These are phyloP conservation scores for Bacidia rubella DNA, from an alignment of 495 filamentous ascomycete species.

Conservation along the genomic window DNA sequence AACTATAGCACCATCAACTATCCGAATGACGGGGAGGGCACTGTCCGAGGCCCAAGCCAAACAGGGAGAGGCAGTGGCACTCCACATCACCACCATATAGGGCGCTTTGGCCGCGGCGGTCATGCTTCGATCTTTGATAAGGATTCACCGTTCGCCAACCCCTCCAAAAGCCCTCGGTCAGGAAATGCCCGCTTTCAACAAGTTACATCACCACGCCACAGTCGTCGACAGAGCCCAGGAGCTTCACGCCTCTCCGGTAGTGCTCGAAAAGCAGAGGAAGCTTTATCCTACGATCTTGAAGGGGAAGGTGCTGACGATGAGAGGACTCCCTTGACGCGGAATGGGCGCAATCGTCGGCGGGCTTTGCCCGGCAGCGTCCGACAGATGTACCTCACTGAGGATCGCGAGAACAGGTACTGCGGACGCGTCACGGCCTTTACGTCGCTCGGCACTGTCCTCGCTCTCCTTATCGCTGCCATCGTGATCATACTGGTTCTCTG, in stretches of 20 bases:
- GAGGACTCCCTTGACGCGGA: conserved; percentile 67
- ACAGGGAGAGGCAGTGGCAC: conserved; percentile 42
- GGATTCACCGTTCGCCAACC: conserved; percentile 52
- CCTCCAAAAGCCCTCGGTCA: conserved; percentile 25
- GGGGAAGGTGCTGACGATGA: conserved; percentile 81
- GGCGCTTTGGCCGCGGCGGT: conserved; percentile 56
- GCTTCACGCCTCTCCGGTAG: conserved; percentile 29
- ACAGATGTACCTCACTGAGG: conserved; percentile 62
- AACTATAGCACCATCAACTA: conserved; percentile 48
- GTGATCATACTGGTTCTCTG: conserved; percentile 80
- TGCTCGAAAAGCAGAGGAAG: conserved; percentile 38
- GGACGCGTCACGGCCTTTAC: conserved; percentile 69
- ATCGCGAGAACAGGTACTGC: conserved; percentile 48
- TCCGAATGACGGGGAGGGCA: conserved; percentile 45
- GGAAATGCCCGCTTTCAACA: conserved; percentile 27
- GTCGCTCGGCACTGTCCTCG: conserved; percentile 56
- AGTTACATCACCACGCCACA: conserved; percentile 47
- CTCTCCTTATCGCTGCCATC: conserved; percentile 64
- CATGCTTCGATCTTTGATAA: conserved; percentile 64
- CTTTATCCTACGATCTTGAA: conserved; percentile 54
- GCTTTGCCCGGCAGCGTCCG: conserved; percentile 48
- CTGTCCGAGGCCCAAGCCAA: conserved; percentile 39
- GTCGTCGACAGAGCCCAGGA: conserved; percentile 18
- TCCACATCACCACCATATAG: conserved; percentile 62
- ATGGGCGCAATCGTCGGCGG: conserved; percentile 47